Percentiles rank a stretch among this genome's conserved stretches.
These are phyloP conservation scores for Pleurotus eryngii DNA, from an alignment of 768 basidiomycete species.

Conservation along the genomic window DNA sequence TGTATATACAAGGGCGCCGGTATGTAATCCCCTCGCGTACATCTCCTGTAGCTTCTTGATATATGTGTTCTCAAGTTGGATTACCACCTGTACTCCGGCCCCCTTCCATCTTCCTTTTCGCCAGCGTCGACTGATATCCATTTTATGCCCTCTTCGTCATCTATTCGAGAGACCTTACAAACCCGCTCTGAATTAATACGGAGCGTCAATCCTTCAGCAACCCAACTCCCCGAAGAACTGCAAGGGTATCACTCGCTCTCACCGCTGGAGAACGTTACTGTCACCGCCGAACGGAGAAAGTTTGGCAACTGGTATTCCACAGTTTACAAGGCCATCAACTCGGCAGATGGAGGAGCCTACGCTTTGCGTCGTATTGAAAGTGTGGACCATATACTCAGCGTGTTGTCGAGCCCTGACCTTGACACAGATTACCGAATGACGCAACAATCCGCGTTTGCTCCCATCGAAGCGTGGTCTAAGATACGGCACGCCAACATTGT, in stretches of 20 bases:
- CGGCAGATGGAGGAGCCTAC: constrained; percentile 75
- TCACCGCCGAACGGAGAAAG: constrained; percentile 59
- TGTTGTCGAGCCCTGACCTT: constrained; percentile 6
- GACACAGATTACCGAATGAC: constrained; percentile 75
- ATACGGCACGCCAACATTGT: constrained; percentile 87
- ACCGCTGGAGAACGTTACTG: constrained; percentile 60
- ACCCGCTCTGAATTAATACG: constrained; percentile 67
- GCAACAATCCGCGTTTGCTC: constrained; percentile 75
- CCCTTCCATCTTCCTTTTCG: constrained; percentile 53
- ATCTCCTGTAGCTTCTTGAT: too few relatives aligned
- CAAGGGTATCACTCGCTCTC: constrained; percentile 88
- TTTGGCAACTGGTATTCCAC: constrained; percentile 83
- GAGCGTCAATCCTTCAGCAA: constrained; percentile 37
- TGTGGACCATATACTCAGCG: constrained; percentile 29
- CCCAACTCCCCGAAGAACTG: constrained; percentile 74
- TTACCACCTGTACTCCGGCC: constrained; percentile 87
- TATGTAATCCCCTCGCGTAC: constrained; percentile 24
- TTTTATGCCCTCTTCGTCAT: constrained; percentile 58
- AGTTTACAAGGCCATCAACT: constrained; percentile 79
- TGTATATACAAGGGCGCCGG: constrained; percentile 66
- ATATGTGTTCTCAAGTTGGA: constrained; percentile 54
- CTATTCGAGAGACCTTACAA: constrained; percentile 43
- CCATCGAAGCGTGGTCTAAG: constrained; percentile 83
- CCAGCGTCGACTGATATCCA: constrained; percentile 48
- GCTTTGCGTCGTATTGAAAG: constrained; percentile 85